A percentile compares a stretch with the other conserved stretches of the same genome.
Conservation (phyloP, 106 monocot species). For the Hemerocallis citrina region DNA sequence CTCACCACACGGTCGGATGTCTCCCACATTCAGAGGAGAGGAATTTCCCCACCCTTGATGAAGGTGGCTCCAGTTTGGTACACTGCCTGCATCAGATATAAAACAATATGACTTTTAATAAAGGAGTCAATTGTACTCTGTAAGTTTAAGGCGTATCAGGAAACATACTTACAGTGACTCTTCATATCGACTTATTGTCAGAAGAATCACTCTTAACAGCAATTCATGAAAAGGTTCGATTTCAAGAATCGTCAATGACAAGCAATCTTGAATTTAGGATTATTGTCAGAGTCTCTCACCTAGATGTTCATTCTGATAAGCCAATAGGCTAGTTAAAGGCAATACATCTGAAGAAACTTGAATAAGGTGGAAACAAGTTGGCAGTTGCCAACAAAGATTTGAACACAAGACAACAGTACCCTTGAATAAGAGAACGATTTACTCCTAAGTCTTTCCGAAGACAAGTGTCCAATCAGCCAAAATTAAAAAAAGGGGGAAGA, state of each 20-base stretch:
- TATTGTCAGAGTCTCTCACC: background rate
- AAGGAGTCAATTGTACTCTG: too few relatives aligned
- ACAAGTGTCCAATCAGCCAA: background rate
- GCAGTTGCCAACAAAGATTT: too few relatives aligned
- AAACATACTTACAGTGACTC: background rate
- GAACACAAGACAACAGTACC: too few relatives aligned
- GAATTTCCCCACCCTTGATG: background rate
- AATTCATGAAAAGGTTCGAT: too few relatives aligned
- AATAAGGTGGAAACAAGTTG: too few relatives aligned
- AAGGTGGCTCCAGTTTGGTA: background rate
- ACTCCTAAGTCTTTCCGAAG: too few relatives aligned
- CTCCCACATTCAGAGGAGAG: constrained; percentile 1
- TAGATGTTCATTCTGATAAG: background rate
- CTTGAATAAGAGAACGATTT: too few relatives aligned
- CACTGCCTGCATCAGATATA: too few relatives aligned
- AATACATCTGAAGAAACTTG: background rate
- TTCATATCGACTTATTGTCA: background rate
- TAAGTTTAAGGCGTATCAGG: background rate
- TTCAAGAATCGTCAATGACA: background rate
- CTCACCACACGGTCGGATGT: background rate
- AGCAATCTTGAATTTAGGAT: background rate
- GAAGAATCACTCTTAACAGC: background rate
- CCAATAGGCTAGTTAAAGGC: background rate
- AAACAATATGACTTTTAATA: too few relatives aligned
- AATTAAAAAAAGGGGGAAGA: background rate